Evolutionary conservation across 805 yeast genomes (phyloP).

Genomic region (Hanseniaspora occidentalis): DNA sequence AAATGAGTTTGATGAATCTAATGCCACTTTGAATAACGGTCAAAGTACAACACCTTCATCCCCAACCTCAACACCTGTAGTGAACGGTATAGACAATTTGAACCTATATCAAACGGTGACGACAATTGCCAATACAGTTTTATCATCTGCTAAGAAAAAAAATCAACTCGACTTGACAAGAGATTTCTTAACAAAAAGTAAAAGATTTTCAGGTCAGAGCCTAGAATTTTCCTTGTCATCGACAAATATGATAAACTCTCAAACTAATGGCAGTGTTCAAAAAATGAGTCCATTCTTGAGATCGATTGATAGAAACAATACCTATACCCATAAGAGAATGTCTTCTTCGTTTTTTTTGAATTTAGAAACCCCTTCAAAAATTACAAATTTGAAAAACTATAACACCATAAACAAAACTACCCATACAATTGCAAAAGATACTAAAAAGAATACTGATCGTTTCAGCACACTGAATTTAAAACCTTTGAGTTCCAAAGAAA

Average conservation of each 20-base stretch:
- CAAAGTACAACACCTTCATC: neutral
- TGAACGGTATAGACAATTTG: slow-evolving; percentile 23
- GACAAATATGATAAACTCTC: neutral
- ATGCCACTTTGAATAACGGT: slow-evolving; percentile 3
- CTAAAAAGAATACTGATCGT: too few relatives aligned
- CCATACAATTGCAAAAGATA: too few relatives aligned
- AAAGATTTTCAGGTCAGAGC: neutral
- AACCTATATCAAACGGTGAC: slow-evolving; percentile 24
- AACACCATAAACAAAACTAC: neutral
- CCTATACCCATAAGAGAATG: neutral
- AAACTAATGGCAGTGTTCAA: too few relatives aligned
- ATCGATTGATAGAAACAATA: neutral
- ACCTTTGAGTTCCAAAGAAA: too few relatives aligned
- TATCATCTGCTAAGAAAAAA: slow-evolving; percentile 20
- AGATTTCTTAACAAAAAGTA: neutral
- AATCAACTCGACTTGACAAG: neutral
- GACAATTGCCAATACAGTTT: slow-evolving; percentile 23
- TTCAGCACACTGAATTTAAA: neutral
- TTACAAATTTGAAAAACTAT: neutral
- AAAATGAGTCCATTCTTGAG: slow-evolving; percentile 5
- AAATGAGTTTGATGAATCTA: neutral
- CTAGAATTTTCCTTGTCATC: neutral
- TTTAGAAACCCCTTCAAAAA: slow-evolving; percentile 1
- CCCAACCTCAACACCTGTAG: neutral
- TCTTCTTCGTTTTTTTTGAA: neutral